Conservation (phyloP, 768 basidiomycete species). For the Tylopilus balloui region DNA sequence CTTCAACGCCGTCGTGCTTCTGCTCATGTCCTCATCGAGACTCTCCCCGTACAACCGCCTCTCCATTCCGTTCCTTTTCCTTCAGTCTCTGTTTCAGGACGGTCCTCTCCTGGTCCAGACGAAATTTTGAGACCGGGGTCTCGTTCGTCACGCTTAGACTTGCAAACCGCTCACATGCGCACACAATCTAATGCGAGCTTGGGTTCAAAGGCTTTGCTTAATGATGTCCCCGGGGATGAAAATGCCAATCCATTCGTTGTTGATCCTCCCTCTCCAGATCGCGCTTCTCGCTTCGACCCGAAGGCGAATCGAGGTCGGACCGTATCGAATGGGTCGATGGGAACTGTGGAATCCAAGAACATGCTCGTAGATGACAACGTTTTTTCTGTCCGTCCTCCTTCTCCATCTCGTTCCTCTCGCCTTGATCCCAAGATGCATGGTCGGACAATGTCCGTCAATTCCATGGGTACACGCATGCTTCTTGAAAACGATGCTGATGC, state of each 20-base stretch:
- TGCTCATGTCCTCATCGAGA: constrained; percentile 45
- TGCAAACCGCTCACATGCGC: constrained; percentile 37
- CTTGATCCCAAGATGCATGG: constrained; percentile 80
- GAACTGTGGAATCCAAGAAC: constrained; percentile 32
- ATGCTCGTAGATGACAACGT: constrained; percentile 50
- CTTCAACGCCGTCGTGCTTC: constrained; percentile 48
- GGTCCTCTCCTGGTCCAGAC: constrained; percentile 46
- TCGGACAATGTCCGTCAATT: constrained; percentile 60
- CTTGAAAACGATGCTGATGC: constrained; percentile 48
- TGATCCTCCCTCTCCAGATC: constrained; percentile 35
- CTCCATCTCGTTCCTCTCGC: constrained; percentile 56
- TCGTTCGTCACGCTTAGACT: constrained; percentile 32
- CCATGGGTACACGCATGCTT: constrained; percentile 61
- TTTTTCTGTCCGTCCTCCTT: constrained; percentile 64
- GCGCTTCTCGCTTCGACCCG: constrained; percentile 43
- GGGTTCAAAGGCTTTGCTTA: constrained; percentile 43
- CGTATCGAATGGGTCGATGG: constrained; percentile 45
- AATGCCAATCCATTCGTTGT: constrained; percentile 34
- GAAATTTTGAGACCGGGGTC: constrained; percentile 35
- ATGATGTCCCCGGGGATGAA: constrained; percentile 34
- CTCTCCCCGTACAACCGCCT: constrained; percentile 36
- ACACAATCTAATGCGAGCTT: constrained; percentile 50
- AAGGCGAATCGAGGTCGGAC: constrained; percentile 36
- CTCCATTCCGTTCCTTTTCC: constrained; percentile 64
- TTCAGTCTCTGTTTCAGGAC: constrained; percentile 42